A percentile compares a stretch with the other conserved stretches of the same genome.
phyloP scores from a whole-genome alignment of 1,139 yeast genomes.

The Candida tropicalis region DNA sequence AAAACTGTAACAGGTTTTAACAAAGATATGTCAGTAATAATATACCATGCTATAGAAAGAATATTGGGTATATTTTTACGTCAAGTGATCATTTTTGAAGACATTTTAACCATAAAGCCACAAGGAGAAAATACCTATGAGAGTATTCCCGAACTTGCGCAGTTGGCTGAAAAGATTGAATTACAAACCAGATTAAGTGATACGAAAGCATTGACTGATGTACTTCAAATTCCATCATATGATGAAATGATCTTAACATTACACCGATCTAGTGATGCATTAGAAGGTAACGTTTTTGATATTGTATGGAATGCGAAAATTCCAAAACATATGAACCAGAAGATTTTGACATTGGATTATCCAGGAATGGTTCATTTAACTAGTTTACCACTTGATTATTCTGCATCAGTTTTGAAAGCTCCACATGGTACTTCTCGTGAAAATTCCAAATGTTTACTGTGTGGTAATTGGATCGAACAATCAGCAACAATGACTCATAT shows the following conservation, averaged over 20 bases:
- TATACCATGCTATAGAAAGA: conserved; percentile 34
- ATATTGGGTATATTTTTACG: conserved; percentile 38
- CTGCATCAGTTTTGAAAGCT: conserved; percentile 23
- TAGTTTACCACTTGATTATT: conserved; percentile 39
- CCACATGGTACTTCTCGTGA: conserved; percentile 29
- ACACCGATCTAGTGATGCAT: conserved; percentile 16
- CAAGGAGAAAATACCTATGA: conserved; percentile 29
- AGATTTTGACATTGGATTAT: conserved; percentile 33
- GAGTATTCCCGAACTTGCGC: conserved; percentile 21
- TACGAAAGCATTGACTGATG: conserved; percentile 22
- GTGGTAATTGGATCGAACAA: conserved; percentile 27
- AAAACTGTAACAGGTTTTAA: conserved; percentile 4
- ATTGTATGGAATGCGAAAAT: conserved; percentile 30
- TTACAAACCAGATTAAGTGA: conserved; percentile 5
- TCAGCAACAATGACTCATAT: conserved; percentile 25
- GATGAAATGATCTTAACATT: conserved; percentile 21
- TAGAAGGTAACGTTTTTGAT: conserved; percentile 30
- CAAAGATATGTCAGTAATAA: not conserved
- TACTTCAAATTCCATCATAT: conserved; percentile 25
- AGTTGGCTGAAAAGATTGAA: conserved; percentile 16
- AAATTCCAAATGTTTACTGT: conserved; percentile 35
- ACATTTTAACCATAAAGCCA: conserved; percentile 31
- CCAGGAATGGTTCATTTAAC: conserved; percentile 46
- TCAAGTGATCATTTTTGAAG: conserved; percentile 38
- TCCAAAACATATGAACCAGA: conserved; percentile 25